A percentile compares a stretch with the other conserved stretches of the same genome.
Conservation (phyloP, 2,329 filamentous ascomycete species). For the Ascochyta rabiei region DNA sequence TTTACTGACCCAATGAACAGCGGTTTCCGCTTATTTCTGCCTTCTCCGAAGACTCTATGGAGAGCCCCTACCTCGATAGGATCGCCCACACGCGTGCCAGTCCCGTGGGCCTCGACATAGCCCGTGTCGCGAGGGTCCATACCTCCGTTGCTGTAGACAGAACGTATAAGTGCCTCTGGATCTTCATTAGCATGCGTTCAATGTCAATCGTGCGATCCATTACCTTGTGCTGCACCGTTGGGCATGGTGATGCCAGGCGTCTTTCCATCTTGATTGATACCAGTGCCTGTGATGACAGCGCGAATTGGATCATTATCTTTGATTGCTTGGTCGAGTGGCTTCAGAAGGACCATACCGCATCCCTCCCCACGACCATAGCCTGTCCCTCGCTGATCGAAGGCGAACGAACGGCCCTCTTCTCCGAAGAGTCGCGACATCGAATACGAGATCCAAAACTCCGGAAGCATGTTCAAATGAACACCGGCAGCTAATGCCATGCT, state of each 20-base stretch:
- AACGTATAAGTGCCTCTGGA: constrained; percentile 23
- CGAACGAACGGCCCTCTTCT: constrained; percentile 37
- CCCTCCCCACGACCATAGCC: constrained; percentile 72
- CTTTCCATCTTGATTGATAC: constrained; percentile 58
- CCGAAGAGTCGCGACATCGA: constrained; percentile 33
- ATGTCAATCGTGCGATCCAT: background rate
- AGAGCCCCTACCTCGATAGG: constrained; percentile 38
- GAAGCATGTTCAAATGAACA: constrained; percentile 30
- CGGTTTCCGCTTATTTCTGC: constrained; percentile 24
- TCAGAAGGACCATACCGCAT: constrained; percentile 63
- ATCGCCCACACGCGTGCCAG: constrained; percentile 60
- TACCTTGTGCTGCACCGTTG: constrained; percentile 57
- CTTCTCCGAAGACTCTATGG: constrained; percentile 29
- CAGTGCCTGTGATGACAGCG: constrained; percentile 51
- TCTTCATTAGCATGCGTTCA: background rate
- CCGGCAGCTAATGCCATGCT: constrained; percentile 34
- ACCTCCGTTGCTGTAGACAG: constrained; percentile 28
- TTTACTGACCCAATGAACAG: constrained; percentile 39
- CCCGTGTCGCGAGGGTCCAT: constrained; percentile 33
- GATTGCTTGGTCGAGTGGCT: constrained; percentile 63
- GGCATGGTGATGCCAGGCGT: constrained; percentile 65
- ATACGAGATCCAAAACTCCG: constrained; percentile 33
- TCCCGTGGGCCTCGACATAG: constrained; percentile 51
- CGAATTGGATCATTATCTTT: constrained; percentile 61
- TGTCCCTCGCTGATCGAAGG: constrained; percentile 58